Evolutionary conservation across 2,329 filamentous ascomycete genomes (phyloP).

Genomic region (Aspergillus fructus): DNA sequence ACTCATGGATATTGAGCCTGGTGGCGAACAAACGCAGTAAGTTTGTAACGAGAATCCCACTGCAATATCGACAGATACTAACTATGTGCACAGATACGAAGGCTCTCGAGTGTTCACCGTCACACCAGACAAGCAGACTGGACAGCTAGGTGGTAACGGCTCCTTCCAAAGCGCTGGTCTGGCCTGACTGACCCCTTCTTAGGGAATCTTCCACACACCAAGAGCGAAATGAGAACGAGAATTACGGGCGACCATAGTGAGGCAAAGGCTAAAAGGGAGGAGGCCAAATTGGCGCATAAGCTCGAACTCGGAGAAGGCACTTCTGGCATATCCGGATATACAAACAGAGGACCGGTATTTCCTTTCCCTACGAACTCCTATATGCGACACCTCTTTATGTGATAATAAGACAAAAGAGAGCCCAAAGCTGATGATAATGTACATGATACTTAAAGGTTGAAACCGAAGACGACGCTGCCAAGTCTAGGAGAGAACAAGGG

Average conservation of each 20-base stretch:
- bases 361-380: slow-evolving; percentile 27
- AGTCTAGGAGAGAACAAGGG: slow-evolving; percentile 51
- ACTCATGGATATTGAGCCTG: slow-evolving; percentile 59
- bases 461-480: slow-evolving; percentile 38
- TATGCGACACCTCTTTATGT: slow-evolving; percentile 22
- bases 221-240: slow-evolving; percentile 29
- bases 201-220: slow-evolving; percentile 33
- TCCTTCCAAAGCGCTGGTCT: neutral
- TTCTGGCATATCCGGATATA: slow-evolving; percentile 35
- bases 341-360: slow-evolving; percentile 39
- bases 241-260: slow-evolving; percentile 32
- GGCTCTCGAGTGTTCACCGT: slow-evolving; percentile 51
- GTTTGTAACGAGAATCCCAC: slow-evolving; percentile 8
- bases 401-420: slow-evolving; percentile 21
- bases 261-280: slow-evolving; percentile 52
- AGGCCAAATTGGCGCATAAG: slow-evolving; percentile 54
- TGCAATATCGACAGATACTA: neutral
- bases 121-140: slow-evolving; percentile 54
- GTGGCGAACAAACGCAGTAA: slow-evolving; percentile 61
- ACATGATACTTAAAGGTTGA: slow-evolving; percentile 37
- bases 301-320: slow-evolving; percentile 57
- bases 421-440: slow-evolving; percentile 41
- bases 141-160: slow-evolving; percentile 54
- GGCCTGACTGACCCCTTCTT: neutral
- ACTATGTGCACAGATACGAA: slow-evolving; percentile 53